Evolutionary conservation across 2,329 filamentous ascomycete genomes (phyloP).

Genomic region (Neoscytalidium dimidiatum): DNA sequence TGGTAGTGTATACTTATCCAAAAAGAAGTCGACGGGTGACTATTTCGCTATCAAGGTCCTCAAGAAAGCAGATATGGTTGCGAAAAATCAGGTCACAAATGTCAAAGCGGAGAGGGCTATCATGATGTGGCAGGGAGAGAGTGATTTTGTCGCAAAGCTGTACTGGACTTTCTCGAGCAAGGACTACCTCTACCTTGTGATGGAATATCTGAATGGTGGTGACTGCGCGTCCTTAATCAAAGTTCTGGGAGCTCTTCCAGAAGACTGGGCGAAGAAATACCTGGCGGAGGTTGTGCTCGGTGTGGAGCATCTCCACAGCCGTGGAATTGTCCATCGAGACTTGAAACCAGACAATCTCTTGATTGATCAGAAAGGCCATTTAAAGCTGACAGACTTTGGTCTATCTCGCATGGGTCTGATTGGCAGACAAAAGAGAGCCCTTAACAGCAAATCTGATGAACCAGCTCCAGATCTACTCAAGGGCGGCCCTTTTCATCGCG

Average conservation of each 20-base stretch:
- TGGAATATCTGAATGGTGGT: constrained; percentile 98
- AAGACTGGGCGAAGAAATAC: constrained; percentile 99
- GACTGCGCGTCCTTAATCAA: constrained; percentile 97
- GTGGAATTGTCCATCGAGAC: constrained; percentile 95
- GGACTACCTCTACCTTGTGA: constrained; percentile 96
- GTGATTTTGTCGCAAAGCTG: constrained; percentile 96
- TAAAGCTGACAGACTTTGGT: constrained; percentile 97
- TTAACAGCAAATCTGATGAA: constrained; percentile 76
- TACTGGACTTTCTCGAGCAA: constrained; percentile 99
- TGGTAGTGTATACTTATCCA: constrained; percentile 94
- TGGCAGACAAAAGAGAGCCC: constrained; percentile 89
- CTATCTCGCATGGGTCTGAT: constrained; percentile 96
- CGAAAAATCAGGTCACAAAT: constrained; percentile 98
- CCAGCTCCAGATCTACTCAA: constrained; percentile 91
- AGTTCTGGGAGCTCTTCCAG: constrained; percentile 83
- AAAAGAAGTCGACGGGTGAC: constrained; percentile 97
- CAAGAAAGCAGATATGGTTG: constrained; percentile 99
- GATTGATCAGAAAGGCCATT: constrained; percentile 93
- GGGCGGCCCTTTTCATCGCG: constrained; percentile 84
- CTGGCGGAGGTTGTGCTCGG: constrained; percentile 95
- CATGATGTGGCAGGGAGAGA: constrained; percentile 99
- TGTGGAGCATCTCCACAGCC: constrained; percentile 90
- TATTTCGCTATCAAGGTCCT: constrained; percentile 98
- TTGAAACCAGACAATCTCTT: constrained; percentile 96
- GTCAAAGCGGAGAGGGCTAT: constrained; percentile 98